Conservation (phyloP, 2,329 filamentous ascomycete species). For the Ilyonectria mors-panacis region DNA sequence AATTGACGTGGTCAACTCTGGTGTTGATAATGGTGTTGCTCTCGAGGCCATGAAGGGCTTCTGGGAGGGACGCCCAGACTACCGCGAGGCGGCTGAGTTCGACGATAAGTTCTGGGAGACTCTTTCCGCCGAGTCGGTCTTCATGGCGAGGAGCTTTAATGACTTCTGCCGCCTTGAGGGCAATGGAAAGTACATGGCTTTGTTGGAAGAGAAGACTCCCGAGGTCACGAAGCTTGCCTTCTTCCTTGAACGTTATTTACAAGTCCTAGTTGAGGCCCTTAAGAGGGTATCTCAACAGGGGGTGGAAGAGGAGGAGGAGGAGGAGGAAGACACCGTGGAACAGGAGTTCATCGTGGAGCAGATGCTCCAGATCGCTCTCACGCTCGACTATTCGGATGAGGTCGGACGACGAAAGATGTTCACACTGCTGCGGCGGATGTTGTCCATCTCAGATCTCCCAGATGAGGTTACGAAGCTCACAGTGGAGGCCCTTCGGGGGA, state of each 20-base stretch:
- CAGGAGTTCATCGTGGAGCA: slow-evolving; percentile 98
- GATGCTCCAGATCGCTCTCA: slow-evolving; percentile 90
- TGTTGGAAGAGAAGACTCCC: slow-evolving; percentile 93
- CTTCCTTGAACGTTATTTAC: slow-evolving; percentile 86
- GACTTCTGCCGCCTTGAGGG: slow-evolving; percentile 87
- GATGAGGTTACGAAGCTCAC: slow-evolving; percentile 93
- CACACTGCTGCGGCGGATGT: slow-evolving; percentile 84
- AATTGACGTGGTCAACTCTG: slow-evolving; percentile 93
- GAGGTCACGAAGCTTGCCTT: slow-evolving; percentile 94
- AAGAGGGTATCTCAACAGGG: slow-evolving; percentile 70
- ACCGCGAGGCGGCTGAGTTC: slow-evolving; percentile 80
- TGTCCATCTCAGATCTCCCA: slow-evolving; percentile 89
- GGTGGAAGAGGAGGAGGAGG: slow-evolving; percentile 73
- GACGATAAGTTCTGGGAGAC: slow-evolving; percentile 86
- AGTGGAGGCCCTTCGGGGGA: slow-evolving; percentile 84
- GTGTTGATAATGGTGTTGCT: slow-evolving; percentile 89
- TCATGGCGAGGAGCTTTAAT: slow-evolving; percentile 93
- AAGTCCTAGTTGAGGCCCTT: slow-evolving; percentile 75
- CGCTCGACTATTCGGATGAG: slow-evolving; percentile 97
- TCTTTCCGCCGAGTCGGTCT: slow-evolving; percentile 86
- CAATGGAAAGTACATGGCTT: slow-evolving; percentile 79
- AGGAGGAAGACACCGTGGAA: slow-evolving; percentile 88
- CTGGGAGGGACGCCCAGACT: slow-evolving; percentile 93
- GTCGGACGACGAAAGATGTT: slow-evolving; percentile 97
- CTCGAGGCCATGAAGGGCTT: slow-evolving; percentile 96